These are phyloP conservation scores for Cyberlindnera americana DNA, from an alignment of 805 yeast species.

Conservation along the genomic window DNA sequence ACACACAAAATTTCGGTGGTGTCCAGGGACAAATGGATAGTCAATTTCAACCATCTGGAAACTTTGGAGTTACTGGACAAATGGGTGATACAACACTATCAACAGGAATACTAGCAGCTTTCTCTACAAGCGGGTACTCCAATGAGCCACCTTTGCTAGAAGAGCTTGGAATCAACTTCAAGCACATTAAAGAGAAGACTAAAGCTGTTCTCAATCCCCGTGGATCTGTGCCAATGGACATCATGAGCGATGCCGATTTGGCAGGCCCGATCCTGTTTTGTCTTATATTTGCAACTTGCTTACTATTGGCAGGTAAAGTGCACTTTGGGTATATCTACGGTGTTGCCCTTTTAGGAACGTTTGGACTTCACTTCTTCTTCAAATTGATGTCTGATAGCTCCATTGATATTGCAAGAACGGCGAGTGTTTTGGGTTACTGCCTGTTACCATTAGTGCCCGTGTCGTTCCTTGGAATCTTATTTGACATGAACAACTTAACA, in stretches of 20 bases:
- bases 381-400: constrained; percentile 72
- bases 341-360: constrained; percentile 86
- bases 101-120: constrained; percentile 83
- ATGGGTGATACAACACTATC: constrained; percentile 44
- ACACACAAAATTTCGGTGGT: constrained; percentile 10
- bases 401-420: constrained; percentile 65
- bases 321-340: constrained; percentile 98
- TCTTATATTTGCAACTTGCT: constrained; percentile 75
- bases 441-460: constrained; percentile 81
- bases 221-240: constrained; percentile 62
- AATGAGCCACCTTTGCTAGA: constrained; percentile 93
- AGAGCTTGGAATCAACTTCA: constrained; percentile 90
- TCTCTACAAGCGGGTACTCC: constrained; percentile 88
- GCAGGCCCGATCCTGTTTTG: constrained; percentile 95
- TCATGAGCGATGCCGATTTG: constrained; percentile 83
- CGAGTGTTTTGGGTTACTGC: constrained; percentile 92
- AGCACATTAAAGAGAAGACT: constrained; percentile 82
- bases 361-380: constrained; percentile 78
- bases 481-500: constrained; percentile 60
- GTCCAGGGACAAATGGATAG: constrained; percentile 30
- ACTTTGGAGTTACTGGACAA: constrained; percentile 21
- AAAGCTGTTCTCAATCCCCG: constrained; percentile 78
- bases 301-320: constrained; percentile 85
- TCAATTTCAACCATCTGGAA: constrained; percentile 1
- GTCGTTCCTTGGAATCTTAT: constrained; percentile 62